These are phyloP conservation scores for Diplogelasinospora grovesii DNA, from an alignment of 495 filamentous ascomycete genomes.

Conservation along the genomic window DNA sequence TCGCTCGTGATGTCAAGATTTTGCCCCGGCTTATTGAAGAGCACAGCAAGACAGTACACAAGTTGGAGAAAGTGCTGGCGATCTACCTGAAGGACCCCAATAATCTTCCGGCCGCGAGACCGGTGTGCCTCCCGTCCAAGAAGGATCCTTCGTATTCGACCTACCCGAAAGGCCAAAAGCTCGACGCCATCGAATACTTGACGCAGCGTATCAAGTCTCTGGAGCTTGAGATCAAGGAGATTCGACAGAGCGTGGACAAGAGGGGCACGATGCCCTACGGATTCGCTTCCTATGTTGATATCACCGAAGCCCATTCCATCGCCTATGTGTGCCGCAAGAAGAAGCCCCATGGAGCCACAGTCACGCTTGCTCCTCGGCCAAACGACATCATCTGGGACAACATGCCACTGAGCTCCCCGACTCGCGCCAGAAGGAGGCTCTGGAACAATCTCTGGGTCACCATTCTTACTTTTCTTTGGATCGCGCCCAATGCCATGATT, in stretches of 20 bases:
- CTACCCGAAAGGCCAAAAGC: constrained; percentile 59
- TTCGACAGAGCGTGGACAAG: constrained; percentile 73
- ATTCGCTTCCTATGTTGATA: constrained; percentile 87
- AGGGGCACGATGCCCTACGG: constrained; percentile 84
- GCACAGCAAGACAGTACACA: constrained; percentile 71
- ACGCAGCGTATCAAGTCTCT: constrained; percentile 76
- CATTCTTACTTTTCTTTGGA: constrained; percentile 77
- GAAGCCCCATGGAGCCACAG: constrained; percentile 70
- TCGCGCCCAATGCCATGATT: constrained; percentile 92
- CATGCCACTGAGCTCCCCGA: constrained; percentile 58
- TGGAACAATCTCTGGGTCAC: constrained; percentile 78
- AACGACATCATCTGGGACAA: constrained; percentile 97
- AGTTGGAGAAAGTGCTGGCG: constrained; percentile 75
- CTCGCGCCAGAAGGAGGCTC: constrained; percentile 63
- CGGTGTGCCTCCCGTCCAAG: constrained; percentile 70
- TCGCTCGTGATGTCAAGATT: constrained; percentile 86
- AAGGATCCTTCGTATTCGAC: constrained; percentile 53
- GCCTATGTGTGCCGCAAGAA: constrained; percentile 75
- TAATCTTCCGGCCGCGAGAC: constrained; percentile 69
- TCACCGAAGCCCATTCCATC: constrained; percentile 80
- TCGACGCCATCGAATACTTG: constrained; percentile 92
- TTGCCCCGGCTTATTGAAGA: constrained; percentile 77
- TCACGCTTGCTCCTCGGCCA: constrained; percentile 75
- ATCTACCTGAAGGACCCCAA: constrained; percentile 87
- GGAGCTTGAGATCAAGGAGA: constrained; percentile 77